Evolutionary conservation across 2,329 filamentous ascomycete genomes (phyloP), one percentile per base, ranked within the genome.

Genomic region (Geoglossum cookeanum): DNA sequence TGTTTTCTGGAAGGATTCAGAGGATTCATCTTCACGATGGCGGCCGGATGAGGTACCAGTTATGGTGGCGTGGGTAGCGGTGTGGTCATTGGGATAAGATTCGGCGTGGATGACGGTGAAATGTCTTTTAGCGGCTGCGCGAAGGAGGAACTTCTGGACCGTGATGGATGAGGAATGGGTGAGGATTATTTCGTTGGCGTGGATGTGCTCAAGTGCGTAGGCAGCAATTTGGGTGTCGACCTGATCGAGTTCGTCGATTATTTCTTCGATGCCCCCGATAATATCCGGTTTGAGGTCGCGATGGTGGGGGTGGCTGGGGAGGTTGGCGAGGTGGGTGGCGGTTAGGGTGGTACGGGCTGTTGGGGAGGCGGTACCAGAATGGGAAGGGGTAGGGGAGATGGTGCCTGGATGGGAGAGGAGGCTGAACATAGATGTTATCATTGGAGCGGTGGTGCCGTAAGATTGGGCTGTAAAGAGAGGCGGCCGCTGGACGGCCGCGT

Each of bases 191-290:
- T 98, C 91, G 66, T 91, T 89, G 0, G 87, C 86, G 67, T 94
- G 87, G 61, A 98, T 94, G 69, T 96, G 87, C 53, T 94, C 87
- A 61, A 94, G 84, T 1, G 90, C 87, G 62, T 89, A 85, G 27
- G 82, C 81, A 1, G 91, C 87, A 64, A 98, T 94, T 69, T 95
- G 89, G 65, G 94, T 88, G 67, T 96, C 92, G 6, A 89, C 89
- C 66, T 91, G 85, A 62, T 85, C 84, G 58, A 98, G 83, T 71
- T 98, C 92, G 66, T 98, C 92, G 69, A 94, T 86, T 59, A 98
- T 89, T 68, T 98, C 92, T 64, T 88, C 83, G 64, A 98, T 96
- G 47, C 90, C 92, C 64, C 92, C 87, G 62, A 96, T 83, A 30
- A 97, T 85, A 69, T 97, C 92, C 13, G 87, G 87, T 60, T 89